Conservation (phyloP, 768 basidiomycete genomes). For the Lentinula guzmanii region DNA sequence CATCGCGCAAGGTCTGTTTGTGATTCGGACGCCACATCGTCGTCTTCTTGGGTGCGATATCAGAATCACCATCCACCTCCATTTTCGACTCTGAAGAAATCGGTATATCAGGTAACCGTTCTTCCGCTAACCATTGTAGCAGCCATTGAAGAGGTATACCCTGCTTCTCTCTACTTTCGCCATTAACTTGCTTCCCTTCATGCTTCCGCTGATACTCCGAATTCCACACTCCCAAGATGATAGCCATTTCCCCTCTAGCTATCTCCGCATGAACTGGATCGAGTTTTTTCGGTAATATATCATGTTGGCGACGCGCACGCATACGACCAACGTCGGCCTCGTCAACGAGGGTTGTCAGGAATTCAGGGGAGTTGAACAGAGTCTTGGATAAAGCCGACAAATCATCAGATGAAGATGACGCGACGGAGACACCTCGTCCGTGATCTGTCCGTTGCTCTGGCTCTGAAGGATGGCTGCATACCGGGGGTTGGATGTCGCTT, state of each 20-base stretch:
- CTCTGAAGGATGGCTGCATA: slow-evolving; percentile 21
- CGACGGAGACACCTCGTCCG: neutral
- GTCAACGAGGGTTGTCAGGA: slow-evolving; percentile 21
- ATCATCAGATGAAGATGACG: neutral
- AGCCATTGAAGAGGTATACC: slow-evolving; percentile 44
- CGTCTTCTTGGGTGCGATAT: neutral
- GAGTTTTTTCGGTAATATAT: slow-evolving; percentile 27
- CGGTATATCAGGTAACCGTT: slow-evolving; percentile 39
- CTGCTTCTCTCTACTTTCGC: slow-evolving; percentile 20
- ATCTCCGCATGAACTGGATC: slow-evolving; percentile 49
- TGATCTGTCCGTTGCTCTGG: slow-evolving; percentile 13
- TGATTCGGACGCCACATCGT: slow-evolving; percentile 31
- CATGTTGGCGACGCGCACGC: slow-evolving; percentile 45
- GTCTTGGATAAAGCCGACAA: neutral
- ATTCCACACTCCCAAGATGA: slow-evolving; percentile 53
- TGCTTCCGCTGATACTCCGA: neutral
- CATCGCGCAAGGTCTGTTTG: slow-evolving; percentile 28
- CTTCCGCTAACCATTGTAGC: slow-evolving; percentile 42
- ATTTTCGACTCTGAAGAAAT: neutral
- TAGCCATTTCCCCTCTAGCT: slow-evolving; percentile 63
- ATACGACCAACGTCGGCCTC: slow-evolving; percentile 40
- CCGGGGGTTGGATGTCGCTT: slow-evolving; percentile 21
- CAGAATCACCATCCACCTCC: neutral
- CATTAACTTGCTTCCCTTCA: neutral
- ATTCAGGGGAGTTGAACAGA: neutral